Evolutionary conservation across 495 filamentous ascomycete genomes (phyloP).

Genomic region (Xylaria nigripes): DNA sequence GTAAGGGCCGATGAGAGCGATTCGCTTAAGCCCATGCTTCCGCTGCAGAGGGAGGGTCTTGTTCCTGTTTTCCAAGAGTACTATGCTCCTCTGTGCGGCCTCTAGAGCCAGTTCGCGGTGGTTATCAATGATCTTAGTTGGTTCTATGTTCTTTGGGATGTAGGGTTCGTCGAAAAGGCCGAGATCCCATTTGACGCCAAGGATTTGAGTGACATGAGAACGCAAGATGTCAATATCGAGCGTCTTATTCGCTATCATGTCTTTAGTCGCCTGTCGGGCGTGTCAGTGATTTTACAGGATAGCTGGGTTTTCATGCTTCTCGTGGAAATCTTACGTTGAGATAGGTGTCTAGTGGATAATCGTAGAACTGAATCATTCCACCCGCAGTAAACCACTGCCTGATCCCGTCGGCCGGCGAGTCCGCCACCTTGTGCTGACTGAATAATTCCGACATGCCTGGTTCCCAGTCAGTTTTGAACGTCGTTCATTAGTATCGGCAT

Average conservation of each 20-base stretch:
- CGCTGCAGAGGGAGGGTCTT: conserved; percentile 29
- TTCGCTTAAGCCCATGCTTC: conserved; percentile 22
- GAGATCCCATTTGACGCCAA: conserved; percentile 35
- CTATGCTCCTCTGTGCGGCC: conserved; percentile 31
- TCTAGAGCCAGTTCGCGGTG: conserved; percentile 28
- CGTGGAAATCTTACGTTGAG: conserved; percentile 17
- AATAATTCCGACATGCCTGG: conserved; percentile 23
- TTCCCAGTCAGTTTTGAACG: background rate
- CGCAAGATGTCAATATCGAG: conserved; percentile 25
- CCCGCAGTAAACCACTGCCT: conserved; percentile 34
- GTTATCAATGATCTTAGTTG: conserved; percentile 22
- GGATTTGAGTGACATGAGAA: conserved; percentile 27
- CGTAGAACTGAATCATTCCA: conserved; percentile 29
- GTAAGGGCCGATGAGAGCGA: conserved; percentile 37
- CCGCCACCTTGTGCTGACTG: conserved; percentile 23
- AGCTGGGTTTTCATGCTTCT: background rate
- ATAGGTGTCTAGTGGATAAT: conserved; percentile 24
- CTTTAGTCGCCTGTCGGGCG: conserved; percentile 24
- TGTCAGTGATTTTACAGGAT: conserved; percentile 3
- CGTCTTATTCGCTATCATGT: conserved; percentile 28
- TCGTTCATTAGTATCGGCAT: background rate
- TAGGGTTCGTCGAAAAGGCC: conserved; percentile 32
- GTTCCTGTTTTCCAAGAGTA: conserved; percentile 34
- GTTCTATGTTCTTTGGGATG: conserved; percentile 25
- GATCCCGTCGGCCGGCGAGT: conserved; percentile 28